Evolutionary conservation across 768 basidiomycete species (phyloP).

Genomic region (Tricholoma sp.): DNA sequence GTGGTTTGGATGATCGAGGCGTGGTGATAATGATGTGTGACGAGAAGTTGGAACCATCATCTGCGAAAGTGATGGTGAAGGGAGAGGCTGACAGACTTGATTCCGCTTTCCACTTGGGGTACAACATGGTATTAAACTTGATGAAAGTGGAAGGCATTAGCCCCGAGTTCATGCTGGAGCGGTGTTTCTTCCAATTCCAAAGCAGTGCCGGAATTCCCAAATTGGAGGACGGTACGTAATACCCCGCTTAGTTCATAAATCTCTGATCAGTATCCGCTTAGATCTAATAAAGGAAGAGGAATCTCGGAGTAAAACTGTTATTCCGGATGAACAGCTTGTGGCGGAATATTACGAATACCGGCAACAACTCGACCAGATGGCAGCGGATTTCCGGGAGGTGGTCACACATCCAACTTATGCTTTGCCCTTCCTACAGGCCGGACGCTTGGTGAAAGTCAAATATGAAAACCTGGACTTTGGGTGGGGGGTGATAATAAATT

Average conservation of each 20-base stretch:
- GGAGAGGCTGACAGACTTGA: conserved; percentile 95
- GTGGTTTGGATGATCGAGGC: conserved; percentile 96
- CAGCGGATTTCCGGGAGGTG: conserved; percentile 83
- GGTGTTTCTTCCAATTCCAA: conserved; percentile 99
- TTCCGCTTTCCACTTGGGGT: conserved; percentile 97
- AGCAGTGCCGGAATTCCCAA: conserved; percentile 86
- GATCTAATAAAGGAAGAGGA: conserved; percentile 76
- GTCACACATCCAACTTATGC: conserved; percentile 94
- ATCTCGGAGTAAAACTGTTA: conserved; percentile 52
- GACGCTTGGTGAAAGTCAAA: conserved; percentile 88
- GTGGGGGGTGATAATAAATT: conserved; percentile 94
- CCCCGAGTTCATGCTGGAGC: conserved; percentile 96
- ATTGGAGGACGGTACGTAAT: conserved; percentile 68
- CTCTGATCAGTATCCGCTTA: conserved; percentile 24
- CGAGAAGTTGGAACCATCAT: conserved; percentile 89
- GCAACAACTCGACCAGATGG: conserved; percentile 89
- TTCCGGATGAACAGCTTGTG: conserved; percentile 80
- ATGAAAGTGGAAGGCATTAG: conserved; percentile 99
- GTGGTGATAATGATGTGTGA: conserved; percentile 99
- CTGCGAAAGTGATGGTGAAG: conserved; percentile 96
- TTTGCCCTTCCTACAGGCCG: conserved; percentile 90
- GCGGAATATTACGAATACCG: conserved; percentile 89
- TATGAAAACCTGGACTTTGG: conserved; percentile 88
- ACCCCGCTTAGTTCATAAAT: neutral
- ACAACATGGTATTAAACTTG: conserved; percentile 98